Evolutionary conservation across 2,329 filamentous ascomycete genomes (phyloP), one percentile per base, ranked within the genome.

Genomic region (Chalaropsis ovoidea): DNA sequence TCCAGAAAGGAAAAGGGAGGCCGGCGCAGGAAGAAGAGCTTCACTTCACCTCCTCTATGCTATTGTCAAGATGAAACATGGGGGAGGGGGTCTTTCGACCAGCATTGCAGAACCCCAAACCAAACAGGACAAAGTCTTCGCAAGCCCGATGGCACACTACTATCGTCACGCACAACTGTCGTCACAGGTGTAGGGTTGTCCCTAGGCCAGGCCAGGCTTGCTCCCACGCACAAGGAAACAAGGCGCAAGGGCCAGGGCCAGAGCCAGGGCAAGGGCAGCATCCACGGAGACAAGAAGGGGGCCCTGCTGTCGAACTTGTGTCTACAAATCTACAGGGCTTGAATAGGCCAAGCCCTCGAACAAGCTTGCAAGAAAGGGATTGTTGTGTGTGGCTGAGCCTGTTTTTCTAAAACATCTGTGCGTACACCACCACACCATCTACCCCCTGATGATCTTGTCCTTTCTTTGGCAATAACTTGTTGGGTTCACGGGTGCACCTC

Each of bases 381-480:
- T 47, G 43, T n/a, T 19, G 15, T 39, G 31, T 27, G 52, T 58
- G 52, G 52, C 52, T 58, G 24, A 58, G 52, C 27, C 7, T 35
- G 2, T 58, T 35, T 39, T 35, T 58, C 17, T 58, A 58, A 58
- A 58, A 58, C 52, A 58, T 58, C 52, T 58, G 52, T 58, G 52
- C 52, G 27, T 22, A 58, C 52, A 35, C 8, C 35, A 39, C 35
- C 35, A 52, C 19, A 3, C 52, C 15, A 19, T 58, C 24, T 58
- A 39, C 49, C 49, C 52, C 52, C 52, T 58, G 52, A 58, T 58
- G 52, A 58, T 58, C 52, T 58, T 58, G 27, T 58, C 5, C 52
- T 58, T 35, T 58, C 24, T 58, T 58, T 17, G 52, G 27, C 24
- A 10, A 35, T 58, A n/a, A 35, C 27, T 13, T 10, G 17, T 58